Base-by-base conservation (phyloP, 179 eudicot genomes). In the Heliamphora ciliata region DNA sequence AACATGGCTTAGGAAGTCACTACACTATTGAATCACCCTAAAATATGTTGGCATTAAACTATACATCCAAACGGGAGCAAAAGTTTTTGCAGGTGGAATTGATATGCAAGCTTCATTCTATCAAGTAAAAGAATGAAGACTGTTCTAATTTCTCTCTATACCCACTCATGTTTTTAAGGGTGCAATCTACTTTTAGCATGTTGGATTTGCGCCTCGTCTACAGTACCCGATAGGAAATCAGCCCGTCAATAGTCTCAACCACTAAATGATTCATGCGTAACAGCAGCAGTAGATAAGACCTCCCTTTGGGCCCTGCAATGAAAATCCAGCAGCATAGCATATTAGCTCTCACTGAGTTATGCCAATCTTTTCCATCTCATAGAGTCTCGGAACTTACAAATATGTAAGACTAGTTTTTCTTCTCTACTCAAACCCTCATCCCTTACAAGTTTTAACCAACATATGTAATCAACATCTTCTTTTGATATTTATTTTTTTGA, bases 211-310 rank as follows among this genome's bases (percentile, higher is more conserved):
- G 7, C 48, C 54, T 31, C 54, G 17, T 52, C 84, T 90, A 88
- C 74, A 89, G 72, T 59, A 92, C 89, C 79, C 87, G 88, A 72
- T 95, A 95, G 58, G 87, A 87, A 70, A 94, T 90, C 31, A 82
- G 81, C 54, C 98, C 98, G 24, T 88, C 88, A 31, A 80, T 85
- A 18, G 97, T 94, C 89, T 94, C 92, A 67, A 95, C 92, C 47
- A 86, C 83, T 76, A 94, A 77, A n/a, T 86, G 80, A 79, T 94
- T 95, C 97, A 91, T 83, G 78, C 92, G 91, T 66, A 94, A 85
- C 9, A 95, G 96, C 85, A 92, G 61, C 83, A 95, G 78, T 24
- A 95, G 81, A 72, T 90, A 92, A 7, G 98, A 92, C 85, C 96
- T 89, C 69, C 86, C 94, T 83, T 91, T 95, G 48, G 86, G 82